Evolutionary conservation across 495 filamentous ascomycete genomes (phyloP), one percentile per base, ranked within the genome.

Genomic region (Penicillium paxilli): DNA sequence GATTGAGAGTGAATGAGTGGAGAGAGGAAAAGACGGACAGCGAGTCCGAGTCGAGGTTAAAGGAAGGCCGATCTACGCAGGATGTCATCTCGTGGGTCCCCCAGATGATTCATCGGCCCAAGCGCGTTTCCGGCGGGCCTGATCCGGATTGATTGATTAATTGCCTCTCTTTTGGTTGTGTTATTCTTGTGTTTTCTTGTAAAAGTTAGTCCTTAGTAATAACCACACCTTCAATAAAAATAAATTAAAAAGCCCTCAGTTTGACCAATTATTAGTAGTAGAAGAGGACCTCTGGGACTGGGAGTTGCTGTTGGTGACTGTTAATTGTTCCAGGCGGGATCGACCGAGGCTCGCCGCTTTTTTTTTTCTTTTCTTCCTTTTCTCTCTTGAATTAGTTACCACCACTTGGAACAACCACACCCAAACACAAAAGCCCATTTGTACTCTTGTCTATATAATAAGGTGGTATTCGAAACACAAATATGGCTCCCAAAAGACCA

Each of bases 401-500:
- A 47, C 44, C 22, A 21, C 41, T 12, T 42, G 26, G n/a, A 24
- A 16, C 0, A 30, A 33, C 28, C 42, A 35, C 35, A 17, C 21
- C 25, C n/a, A n/a, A n/a, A n/a, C n/a, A n/a, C n/a, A n/a, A n/a
- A n/a, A n/a, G n/a, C n/a, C n/a, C n/a, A n/a, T n/a, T n/a, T n/a
- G n/a, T n/a, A n/a, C n/a, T n/a, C n/a, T n/a, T n/a, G n/a, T n/a
- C n/a, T n/a, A n/a, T n/a, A n/a, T n/a, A n/a, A n/a, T n/a, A n/a
- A n/a, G n/a, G n/a, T n/a, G n/a, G n/a, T n/a, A n/a, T n/a, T 45
- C 22, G 16, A 37, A 12, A 30, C 35, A 54, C 23, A 19, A 73
- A 26, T 16, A 92, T 92, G 89, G 74, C 81, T 17, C 65, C 81
- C 30, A 92, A 89, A 69, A 71, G 87, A 50, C 54, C 82, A 22